Evolutionary conservation across 108 stramenopile species (phyloP).

Genomic region (Licmophora abbreviata): DNA sequence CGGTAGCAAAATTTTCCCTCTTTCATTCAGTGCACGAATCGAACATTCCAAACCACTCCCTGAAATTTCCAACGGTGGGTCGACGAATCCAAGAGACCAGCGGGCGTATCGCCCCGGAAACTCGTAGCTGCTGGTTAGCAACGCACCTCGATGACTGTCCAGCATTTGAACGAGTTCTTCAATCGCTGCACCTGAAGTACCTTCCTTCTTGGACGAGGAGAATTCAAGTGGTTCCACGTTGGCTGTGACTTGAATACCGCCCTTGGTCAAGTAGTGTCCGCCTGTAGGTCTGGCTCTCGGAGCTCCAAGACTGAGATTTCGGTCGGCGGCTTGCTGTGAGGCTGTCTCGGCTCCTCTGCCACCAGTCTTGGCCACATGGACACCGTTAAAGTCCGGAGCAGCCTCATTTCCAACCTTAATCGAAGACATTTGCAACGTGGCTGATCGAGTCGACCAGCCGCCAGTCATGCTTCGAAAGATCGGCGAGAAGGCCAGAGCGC

Average conservation of each 20-base stretch:
- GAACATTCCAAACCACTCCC: conserved; percentile 76
- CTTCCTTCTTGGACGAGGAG: conserved; percentile 11
- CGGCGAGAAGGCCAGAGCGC: no score
- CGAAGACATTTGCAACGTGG: no score
- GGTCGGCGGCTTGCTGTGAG: conserved; percentile 48
- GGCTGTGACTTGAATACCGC: conserved; percentile 82
- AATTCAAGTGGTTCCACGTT: conserved; percentile 51
- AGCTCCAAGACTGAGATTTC: conserved; percentile 64
- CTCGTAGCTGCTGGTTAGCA: conserved; percentile 88
- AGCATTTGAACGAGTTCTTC: conserved; percentile 81
- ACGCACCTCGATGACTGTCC: conserved; percentile 75
- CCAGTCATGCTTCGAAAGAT: no score
- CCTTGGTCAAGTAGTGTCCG: conserved; percentile 75
- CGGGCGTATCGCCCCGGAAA: conserved; percentile 94
- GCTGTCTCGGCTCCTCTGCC: conserved; percentile 52
- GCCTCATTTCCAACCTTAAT: background rate
- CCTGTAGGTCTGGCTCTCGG: conserved; percentile 69
- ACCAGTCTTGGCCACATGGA: conserved; percentile 37
- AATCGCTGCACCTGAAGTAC: conserved; percentile 49
- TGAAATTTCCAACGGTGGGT: conserved; percentile 88
- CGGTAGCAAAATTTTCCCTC: conserved; percentile 73
- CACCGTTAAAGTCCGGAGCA: conserved; percentile 36
- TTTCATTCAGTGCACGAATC: conserved; percentile 75
- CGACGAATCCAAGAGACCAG: conserved; percentile 89
- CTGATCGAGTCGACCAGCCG: no score